These are phyloP conservation scores for Aspergillus sp. DNA, from an alignment of 2,329 filamentous ascomycete genomes.

Conservation along the genomic window DNA sequence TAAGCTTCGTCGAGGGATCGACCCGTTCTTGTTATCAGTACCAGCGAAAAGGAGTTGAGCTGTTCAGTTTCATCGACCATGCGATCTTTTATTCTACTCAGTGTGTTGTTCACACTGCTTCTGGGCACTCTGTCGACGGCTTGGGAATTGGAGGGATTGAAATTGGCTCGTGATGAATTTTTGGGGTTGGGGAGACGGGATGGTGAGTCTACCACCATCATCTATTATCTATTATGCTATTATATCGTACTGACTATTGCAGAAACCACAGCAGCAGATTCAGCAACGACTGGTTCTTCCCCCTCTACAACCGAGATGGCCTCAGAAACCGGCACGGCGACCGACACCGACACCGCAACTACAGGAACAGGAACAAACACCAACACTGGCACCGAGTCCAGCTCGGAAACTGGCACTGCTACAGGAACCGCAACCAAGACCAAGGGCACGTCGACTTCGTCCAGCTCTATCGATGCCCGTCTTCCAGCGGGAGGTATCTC, in stretches of 20 bases:
- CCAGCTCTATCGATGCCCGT: conserved; percentile 48
- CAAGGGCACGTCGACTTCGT: conserved; percentile 21
- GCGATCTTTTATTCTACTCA: conserved; percentile 26
- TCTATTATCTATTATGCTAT: conserved; percentile 3
- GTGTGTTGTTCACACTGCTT: conserved; percentile 27
- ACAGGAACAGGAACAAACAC: conserved; percentile 11
- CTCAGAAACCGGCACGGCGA: conserved; percentile 11
- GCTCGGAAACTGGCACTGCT: conserved; percentile 8
- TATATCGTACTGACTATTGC: conserved; percentile 12
- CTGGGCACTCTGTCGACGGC: conserved; percentile 21
- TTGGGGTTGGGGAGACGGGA: conserved; percentile 14
- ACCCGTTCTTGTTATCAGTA: conserved; percentile 1
- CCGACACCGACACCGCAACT: conserved; percentile 10
- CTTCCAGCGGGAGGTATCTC: conserved; percentile 55
- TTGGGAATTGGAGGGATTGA: conserved; percentile 12
- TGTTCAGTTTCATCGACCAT: conserved; percentile 14
- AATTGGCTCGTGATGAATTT: conserved; percentile 7
- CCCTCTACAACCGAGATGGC: conserved; percentile 13
- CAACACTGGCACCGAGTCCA: conserved; percentile 11
- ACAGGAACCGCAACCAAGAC: conserved; percentile 16
- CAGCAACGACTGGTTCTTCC: conserved; percentile 3
- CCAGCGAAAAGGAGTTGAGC: not conserved
- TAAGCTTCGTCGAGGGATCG: conserved; percentile 2
- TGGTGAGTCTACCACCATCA: conserved; percentile 16
- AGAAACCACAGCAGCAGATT: conserved; percentile 14